A percentile compares a stretch with the other conserved stretches of the same genome.
Conservation (phyloP, 441 rosid genomes). For the Gossypium lobatum region DNA sequence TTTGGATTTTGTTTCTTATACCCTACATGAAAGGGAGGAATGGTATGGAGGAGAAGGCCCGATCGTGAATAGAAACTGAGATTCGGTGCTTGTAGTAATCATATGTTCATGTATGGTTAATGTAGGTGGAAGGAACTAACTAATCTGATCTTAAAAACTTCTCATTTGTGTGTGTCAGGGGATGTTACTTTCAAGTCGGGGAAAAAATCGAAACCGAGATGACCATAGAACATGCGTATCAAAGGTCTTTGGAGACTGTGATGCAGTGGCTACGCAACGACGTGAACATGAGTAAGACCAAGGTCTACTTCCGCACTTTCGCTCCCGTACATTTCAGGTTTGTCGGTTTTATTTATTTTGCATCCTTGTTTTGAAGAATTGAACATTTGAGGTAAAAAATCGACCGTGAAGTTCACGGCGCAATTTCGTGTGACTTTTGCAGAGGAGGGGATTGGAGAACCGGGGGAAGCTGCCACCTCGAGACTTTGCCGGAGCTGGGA, state of each 20-base stretch:
- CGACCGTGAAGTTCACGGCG: neutral
- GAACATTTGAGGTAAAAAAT: neutral
- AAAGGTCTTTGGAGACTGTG: constrained; percentile 58
- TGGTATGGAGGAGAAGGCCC: neutral
- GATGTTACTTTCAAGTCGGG: constrained; percentile 83
- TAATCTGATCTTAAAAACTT: neutral
- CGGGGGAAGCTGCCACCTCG: constrained; percentile 84
- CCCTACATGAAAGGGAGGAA: neutral
- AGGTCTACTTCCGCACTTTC: constrained; percentile 80
- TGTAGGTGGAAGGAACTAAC: neutral
- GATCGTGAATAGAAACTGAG: neutral
- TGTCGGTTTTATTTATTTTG: neutral
- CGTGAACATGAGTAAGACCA: constrained; percentile 61
- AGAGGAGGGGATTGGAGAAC: constrained; percentile 87
- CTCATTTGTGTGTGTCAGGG: constrained; percentile 35
- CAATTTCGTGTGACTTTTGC: constrained; percentile 13
- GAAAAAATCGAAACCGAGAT: constrained; percentile 46
- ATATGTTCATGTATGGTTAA: neutral
- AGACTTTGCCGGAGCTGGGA: constrained; percentile 64
- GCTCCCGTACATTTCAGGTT: constrained; percentile 98
- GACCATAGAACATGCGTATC: constrained; percentile 60
- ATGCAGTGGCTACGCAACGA: constrained; percentile 56
- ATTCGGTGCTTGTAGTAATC: neutral
- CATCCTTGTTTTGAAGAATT: neutral
- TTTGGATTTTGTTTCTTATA: constrained; percentile 7